These are phyloP conservation scores for Debaryomyces coudertii DNA, from an alignment of 1,139 yeast species.

Conservation along the genomic window DNA sequence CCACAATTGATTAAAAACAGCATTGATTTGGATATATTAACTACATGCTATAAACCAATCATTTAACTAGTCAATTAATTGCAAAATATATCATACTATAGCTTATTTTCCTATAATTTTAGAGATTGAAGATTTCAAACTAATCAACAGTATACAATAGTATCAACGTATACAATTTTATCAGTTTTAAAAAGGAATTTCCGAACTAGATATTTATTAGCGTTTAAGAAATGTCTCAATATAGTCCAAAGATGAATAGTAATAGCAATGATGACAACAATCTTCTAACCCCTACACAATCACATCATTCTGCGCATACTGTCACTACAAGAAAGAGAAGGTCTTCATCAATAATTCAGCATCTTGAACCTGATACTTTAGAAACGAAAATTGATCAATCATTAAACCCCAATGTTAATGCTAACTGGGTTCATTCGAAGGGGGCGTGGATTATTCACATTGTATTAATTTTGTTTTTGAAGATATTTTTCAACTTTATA, in stretches of 20 bases:
- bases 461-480: slow-evolving; percentile 74
- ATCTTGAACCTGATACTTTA: slow-evolving; percentile 88
- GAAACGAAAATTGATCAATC: slow-evolving; percentile 94
- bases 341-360: slow-evolving; percentile 67
- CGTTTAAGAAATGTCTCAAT: slow-evolving; percentile 8
- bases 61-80: background rate
- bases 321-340: slow-evolving; percentile 45
- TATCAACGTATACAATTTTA: background rate
- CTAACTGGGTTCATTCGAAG: slow-evolving; percentile 93
- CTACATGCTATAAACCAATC: background rate
- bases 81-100: background rate
- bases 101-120: background rate
- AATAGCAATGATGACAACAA: slow-evolving; percentile 19
- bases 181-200: background rate
- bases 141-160: background rate
- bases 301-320: slow-evolving; percentile 31
- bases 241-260: slow-evolving; percentile 10
- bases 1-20: background rate
- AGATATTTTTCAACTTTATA: slow-evolving; percentile 74
- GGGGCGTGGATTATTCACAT: slow-evolving; percentile 96
- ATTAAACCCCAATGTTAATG: slow-evolving; percentile 85
- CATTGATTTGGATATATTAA: background rate
- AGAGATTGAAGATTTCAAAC: background rate
- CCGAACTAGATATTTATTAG: background rate
- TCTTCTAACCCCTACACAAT: slow-evolving; percentile 28